Percentiles rank a stretch among this genome's conserved stretches.
Conservation (phyloP, 352 stramenopile species). For the Pythium biforme region DNA sequence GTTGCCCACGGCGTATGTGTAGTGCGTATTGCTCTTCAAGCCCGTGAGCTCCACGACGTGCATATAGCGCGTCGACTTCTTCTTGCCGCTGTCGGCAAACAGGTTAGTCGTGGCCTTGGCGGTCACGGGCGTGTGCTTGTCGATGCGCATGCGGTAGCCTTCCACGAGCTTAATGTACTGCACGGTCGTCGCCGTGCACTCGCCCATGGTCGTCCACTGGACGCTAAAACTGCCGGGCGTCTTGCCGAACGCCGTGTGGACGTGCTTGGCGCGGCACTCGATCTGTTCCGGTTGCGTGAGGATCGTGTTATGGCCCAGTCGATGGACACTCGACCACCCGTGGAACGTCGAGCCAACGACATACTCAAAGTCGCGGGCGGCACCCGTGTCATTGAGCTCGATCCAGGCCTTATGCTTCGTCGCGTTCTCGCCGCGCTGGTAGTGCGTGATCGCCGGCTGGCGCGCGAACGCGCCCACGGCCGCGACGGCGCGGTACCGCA, state of each 20-base stretch:
- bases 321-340: conserved; percentile 72
- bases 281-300: conserved; percentile 43
- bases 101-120: conserved; percentile 50
- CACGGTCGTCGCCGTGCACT: conserved; percentile 38
- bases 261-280: conserved; percentile 70
- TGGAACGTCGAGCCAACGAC: conserved; percentile 77
- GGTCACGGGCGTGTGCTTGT: conserved; percentile 37
- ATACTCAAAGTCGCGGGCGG: conserved; percentile 54
- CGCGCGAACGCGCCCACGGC: conserved; percentile 36
- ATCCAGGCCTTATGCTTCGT: conserved; percentile 72
- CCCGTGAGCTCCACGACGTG: conserved; percentile 67
- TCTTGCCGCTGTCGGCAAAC: conserved; percentile 65
- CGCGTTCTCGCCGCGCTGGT: conserved; percentile 45
- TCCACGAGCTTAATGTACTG: conserved; percentile 56
- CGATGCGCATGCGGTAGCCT: conserved; percentile 54
- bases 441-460: conserved; percentile 57
- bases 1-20: conserved; percentile 86
- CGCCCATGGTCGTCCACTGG: conserved; percentile 77
- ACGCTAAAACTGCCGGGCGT: conserved; percentile 60
- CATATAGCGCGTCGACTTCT: conserved; percentile 57
- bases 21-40: conserved; percentile 61
- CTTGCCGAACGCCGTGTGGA: conserved; percentile 75
- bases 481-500: conserved; percentile 49
- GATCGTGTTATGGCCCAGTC: conserved; percentile 48
- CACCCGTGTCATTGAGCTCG: conserved; percentile 28